Evolutionary conservation across 148 eudicot genomes (phyloP).

Genomic region (Fagopyrum homotropicum): DNA sequence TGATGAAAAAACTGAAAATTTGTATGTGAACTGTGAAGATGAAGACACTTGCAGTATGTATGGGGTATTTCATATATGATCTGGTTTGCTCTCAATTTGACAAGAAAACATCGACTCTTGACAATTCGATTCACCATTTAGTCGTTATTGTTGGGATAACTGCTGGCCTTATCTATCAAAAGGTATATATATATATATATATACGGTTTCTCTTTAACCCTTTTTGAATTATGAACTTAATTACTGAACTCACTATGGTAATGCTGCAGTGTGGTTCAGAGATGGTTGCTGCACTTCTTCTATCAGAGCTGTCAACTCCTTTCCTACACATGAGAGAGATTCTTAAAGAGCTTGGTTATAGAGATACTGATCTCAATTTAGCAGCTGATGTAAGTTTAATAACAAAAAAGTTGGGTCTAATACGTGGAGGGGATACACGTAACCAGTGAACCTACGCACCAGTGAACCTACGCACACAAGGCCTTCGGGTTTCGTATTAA

Average conservation of each 20-base stretch:
- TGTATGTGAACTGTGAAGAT: conserved; percentile 34
- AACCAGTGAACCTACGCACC: too few relatives aligned
- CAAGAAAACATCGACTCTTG: conserved; percentile 40
- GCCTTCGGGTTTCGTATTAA: too few relatives aligned
- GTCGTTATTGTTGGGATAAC: conserved; percentile 72
- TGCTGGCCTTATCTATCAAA: conserved; percentile 70
- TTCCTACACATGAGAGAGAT: conserved; percentile 80
- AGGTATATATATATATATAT: conserved; percentile 29
- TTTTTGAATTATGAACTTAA: not conserved
- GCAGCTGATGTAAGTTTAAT: conserved; percentile 69
- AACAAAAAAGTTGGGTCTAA: too few relatives aligned
- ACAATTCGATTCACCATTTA: conserved; percentile 75
- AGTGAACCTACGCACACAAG: too few relatives aligned
- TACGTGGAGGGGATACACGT: too few relatives aligned
- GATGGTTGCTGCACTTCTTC: conserved; percentile 70
- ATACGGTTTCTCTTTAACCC: not conserved
- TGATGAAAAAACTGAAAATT: too few relatives aligned
- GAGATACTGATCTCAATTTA: conserved; percentile 62
- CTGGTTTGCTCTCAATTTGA: conserved; percentile 58
- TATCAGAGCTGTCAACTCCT: conserved; percentile 88
- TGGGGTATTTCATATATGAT: conserved; percentile 73
- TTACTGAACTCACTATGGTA: not conserved
- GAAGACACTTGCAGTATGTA: conserved; percentile 53
- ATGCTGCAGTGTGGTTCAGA: conserved; percentile 84
- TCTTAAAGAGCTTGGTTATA: conserved; percentile 81